Evolutionary conservation across 441 rosid species (phyloP), one percentile per base, ranked within the genome.

Genomic region (Populus hybrid): DNA sequence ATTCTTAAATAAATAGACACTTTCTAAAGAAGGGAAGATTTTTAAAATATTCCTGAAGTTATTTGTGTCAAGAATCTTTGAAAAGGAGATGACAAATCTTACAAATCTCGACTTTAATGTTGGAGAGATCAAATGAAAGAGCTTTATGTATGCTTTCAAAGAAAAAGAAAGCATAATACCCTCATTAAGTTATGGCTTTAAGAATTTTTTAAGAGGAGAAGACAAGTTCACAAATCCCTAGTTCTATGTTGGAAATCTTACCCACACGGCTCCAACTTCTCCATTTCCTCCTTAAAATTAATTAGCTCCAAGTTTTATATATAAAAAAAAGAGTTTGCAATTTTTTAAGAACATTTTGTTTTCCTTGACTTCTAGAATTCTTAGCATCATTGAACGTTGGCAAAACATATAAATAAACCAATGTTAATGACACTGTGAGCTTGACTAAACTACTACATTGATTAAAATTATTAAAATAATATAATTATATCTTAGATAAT

Each of bases 161-260:
- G 9, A 35, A 10, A 18, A 40, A 16, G 4, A 20, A 12, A 31
- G 7, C 42, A 45, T 20, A 6, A 10, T n/a, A 33, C 9, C 16
- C 33, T 75, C 56, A 31, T 42, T 28, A 20, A 59, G 18, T 53
- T 11, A 8, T 28, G 56, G 42, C 12, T 69, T 50, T 9, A 75
- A 65, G 21, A 63, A 69, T 45, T 28, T 40, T 73, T 21, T 18
- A 4, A 38, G 21, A 33, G 40, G 63, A 35, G 29, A 50, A 45
- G 66, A 20, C 71, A 65, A 79, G 14, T 74, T 75, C 64, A 29
- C 81, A 77, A 69, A 81, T 78, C 84, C 69, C 82, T 61, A 38
- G 56, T 68, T 65, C 66, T 63, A 24, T 66, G 82, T 73, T 73
- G 74, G 24, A 73, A 50, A 69, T 66, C 76, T 65, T 35, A 3